Evolutionary conservation across 2,329 filamentous ascomycete species (phyloP).

Genomic region (Epichloe aotearoae): DNA sequence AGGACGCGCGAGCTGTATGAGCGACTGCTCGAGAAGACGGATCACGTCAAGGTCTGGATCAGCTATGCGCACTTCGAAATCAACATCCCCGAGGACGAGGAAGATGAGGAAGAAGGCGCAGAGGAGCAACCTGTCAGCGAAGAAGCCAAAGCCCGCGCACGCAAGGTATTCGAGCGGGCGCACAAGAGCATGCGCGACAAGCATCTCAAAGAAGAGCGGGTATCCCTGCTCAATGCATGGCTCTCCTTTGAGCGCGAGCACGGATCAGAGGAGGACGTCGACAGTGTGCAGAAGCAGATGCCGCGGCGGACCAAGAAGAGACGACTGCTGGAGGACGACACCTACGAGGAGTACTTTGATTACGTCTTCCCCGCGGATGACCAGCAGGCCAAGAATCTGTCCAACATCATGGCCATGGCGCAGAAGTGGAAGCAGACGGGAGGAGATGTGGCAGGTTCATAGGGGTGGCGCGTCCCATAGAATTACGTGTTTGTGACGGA

Average conservation of each 20-base stretch:
- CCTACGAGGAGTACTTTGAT: conserved; percentile 89
- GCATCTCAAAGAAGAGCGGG: conserved; percentile 88
- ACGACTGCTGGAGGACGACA: conserved; percentile 81
- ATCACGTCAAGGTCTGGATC: conserved; percentile 98
- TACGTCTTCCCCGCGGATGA: conserved; percentile 96
- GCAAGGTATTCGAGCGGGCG: conserved; percentile 73
- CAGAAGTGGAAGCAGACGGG: conserved; percentile 68
- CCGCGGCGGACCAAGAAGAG: conserved; percentile 85
- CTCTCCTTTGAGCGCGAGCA: conserved; percentile 82
- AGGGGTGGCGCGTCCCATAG: conserved; percentile 1
- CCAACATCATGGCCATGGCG: conserved; percentile 72
- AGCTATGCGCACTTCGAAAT: conserved; percentile 98
- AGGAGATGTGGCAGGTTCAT: conserved; percentile 19
- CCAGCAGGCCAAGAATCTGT: conserved; percentile 69
- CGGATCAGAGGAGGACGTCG: conserved; percentile 60
- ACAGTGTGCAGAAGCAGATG: conserved; percentile 84
- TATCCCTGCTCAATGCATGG: conserved; percentile 83
- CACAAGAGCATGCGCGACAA: conserved; percentile 79
- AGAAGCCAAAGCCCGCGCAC: conserved; percentile 68
- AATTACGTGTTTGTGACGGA: neutral
- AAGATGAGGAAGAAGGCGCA: conserved; percentile 36
- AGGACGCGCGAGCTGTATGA: conserved; percentile 75
- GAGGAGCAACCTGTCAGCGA: conserved; percentile 62
- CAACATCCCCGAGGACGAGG: conserved; percentile 69
- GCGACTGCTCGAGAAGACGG: conserved; percentile 82